Evolutionary conservation across 352 stramenopile species (phyloP).

Genomic region (Phytophthora uliginosa): DNA sequence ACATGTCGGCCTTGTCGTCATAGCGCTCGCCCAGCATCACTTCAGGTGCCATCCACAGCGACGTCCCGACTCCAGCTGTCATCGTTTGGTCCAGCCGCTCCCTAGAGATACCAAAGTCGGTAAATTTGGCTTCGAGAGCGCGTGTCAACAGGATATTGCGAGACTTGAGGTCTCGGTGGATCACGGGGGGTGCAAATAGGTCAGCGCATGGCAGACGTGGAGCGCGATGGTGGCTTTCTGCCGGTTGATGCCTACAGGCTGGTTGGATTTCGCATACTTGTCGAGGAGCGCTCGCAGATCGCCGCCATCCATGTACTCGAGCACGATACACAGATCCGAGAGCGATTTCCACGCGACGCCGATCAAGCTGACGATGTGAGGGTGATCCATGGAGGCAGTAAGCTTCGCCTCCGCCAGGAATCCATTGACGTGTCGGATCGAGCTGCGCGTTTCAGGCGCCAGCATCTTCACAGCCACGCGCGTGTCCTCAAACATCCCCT

Average conservation of each 20-base stretch:
- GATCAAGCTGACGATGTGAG: conserved; percentile 50
- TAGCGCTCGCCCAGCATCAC: conserved; percentile 29
- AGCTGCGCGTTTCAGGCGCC: conserved; percentile 21
- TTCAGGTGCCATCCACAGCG: conserved; percentile 27
- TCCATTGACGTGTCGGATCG: conserved; percentile 34
- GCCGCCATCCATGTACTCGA: conserved; percentile 47
- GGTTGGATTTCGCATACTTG: conserved; percentile 2
- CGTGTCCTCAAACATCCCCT: conserved; percentile 33
- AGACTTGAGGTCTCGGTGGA: conserved; percentile 78
- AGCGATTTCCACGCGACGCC: conserved; percentile 56
- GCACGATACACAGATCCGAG: conserved; percentile 47
- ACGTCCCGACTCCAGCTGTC: conserved; percentile 22
- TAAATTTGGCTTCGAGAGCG: conserved; percentile 50
- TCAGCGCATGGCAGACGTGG: conserved; percentile 49
- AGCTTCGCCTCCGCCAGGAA: conserved; percentile 70
- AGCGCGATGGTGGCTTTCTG: conserved; percentile 40
- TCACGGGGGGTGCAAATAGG: conserved; percentile 65
- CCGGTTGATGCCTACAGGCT: not conserved
- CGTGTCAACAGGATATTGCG: conserved; percentile 69
- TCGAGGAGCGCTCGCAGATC: conserved; percentile 46
- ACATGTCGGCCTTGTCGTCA: conserved; percentile 30
- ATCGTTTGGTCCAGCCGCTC: conserved; percentile 18
- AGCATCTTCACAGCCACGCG: conserved; percentile 54
- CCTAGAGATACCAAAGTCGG: conserved; percentile 59
- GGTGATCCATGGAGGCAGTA: conserved; percentile 49